A percentile compares a stretch with the other conserved stretches of the same genome.
These are phyloP conservation scores for Magnusiomyces clavatus DNA, from an alignment of 1,139 yeast species.

Conservation along the genomic window DNA sequence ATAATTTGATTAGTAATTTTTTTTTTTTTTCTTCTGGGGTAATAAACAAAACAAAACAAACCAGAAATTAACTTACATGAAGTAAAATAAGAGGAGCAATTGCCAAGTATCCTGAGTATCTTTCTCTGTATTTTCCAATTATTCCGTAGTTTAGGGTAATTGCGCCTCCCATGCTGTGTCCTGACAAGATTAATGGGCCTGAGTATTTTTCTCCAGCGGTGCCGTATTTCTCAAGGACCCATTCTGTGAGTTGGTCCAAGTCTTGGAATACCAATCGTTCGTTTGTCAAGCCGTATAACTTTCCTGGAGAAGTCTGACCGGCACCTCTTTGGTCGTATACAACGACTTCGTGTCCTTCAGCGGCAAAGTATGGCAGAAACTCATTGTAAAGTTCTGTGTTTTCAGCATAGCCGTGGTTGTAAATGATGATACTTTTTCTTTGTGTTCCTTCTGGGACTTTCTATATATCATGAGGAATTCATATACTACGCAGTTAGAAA, in stretches of 20 bases:
- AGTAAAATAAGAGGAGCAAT: slow-evolving; percentile 62
- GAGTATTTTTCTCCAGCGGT: slow-evolving; percentile 30
- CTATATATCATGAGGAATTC: not conserved
- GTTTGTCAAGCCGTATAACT: slow-evolving; percentile 55
- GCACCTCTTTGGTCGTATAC: slow-evolving; percentile 87
- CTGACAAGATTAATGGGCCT: slow-evolving; percentile 45
- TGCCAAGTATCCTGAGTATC: slow-evolving; percentile 49
- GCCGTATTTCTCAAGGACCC: slow-evolving; percentile 10
- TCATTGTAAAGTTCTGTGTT: slow-evolving; percentile 43
- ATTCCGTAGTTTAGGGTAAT: slow-evolving; percentile 67
- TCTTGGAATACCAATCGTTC: slow-evolving; percentile 60
- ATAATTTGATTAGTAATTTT: not conserved
- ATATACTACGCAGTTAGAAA: not conserved
- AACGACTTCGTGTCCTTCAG: slow-evolving; percentile 62
- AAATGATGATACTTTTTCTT: slow-evolving; percentile 50
- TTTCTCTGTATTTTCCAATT: slow-evolving; percentile 49
- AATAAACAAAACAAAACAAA: slow-evolving; percentile 4
- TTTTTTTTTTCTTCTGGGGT: no score
- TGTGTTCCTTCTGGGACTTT: slow-evolving; percentile 27
- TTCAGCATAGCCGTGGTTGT: slow-evolving; percentile 69
- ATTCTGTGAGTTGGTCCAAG: slow-evolving; percentile 52
- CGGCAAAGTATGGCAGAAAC: slow-evolving; percentile 50
- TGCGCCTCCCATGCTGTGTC: slow-evolving; percentile 98
- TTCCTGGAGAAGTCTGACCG: slow-evolving; percentile 53
- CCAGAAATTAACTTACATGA: slow-evolving; percentile 28